A percentile compares a stretch with the other conserved stretches of the same genome.
phyloP scores from a whole-genome alignment of 495 filamentous ascomycete species.

The Penicillium malachiteum region DNA sequence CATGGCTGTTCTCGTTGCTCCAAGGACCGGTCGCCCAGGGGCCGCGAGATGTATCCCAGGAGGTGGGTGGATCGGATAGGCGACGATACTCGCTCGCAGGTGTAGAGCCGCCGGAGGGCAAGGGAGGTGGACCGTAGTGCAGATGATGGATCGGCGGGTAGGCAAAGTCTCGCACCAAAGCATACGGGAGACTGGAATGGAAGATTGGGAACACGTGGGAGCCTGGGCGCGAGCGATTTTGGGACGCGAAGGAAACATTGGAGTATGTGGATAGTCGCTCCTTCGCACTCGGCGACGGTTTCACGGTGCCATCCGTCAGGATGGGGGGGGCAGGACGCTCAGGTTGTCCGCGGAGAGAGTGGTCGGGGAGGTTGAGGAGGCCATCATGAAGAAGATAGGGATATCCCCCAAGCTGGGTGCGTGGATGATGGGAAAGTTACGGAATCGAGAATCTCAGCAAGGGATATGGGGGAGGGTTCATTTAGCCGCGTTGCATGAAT shows the following conservation, averaged over 20 bases:
- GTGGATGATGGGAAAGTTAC: slow-evolving; percentile 13
- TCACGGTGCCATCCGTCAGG: slow-evolving; percentile 36
- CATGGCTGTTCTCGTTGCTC: slow-evolving; percentile 43
- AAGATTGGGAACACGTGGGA: slow-evolving; percentile 80
- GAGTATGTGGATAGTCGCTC: slow-evolving; percentile 72
- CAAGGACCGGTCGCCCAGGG: slow-evolving; percentile 53
- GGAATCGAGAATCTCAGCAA: slow-evolving; percentile 22
- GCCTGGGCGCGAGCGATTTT: slow-evolving; percentile 65
- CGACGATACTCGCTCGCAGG: slow-evolving; percentile 79
- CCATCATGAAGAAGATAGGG: slow-evolving; percentile 48
- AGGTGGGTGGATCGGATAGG: slow-evolving; percentile 74
- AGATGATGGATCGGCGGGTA: slow-evolving; percentile 79
- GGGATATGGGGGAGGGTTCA: slow-evolving; percentile 23
- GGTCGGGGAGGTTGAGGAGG: slow-evolving; percentile 53
- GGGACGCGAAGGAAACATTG: slow-evolving; percentile 54
- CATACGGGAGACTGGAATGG: slow-evolving; percentile 84
- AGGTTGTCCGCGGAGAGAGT: slow-evolving; percentile 32
- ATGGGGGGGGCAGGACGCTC: slow-evolving; percentile 46
- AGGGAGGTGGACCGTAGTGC: slow-evolving; percentile 84
- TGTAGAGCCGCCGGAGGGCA: slow-evolving; percentile 80
- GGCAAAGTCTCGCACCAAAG: slow-evolving; percentile 92
- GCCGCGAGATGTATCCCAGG: slow-evolving; percentile 52
- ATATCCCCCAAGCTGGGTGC: slow-evolving; percentile 10
- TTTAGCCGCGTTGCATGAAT: slow-evolving; percentile 26
- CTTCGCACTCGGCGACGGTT: slow-evolving; percentile 66